Percentiles rank a stretch among this genome's conserved stretches.
phyloP scores from a whole-genome alignment of 208 protist genomes.

The Acanthamoeba royreba region DNA sequence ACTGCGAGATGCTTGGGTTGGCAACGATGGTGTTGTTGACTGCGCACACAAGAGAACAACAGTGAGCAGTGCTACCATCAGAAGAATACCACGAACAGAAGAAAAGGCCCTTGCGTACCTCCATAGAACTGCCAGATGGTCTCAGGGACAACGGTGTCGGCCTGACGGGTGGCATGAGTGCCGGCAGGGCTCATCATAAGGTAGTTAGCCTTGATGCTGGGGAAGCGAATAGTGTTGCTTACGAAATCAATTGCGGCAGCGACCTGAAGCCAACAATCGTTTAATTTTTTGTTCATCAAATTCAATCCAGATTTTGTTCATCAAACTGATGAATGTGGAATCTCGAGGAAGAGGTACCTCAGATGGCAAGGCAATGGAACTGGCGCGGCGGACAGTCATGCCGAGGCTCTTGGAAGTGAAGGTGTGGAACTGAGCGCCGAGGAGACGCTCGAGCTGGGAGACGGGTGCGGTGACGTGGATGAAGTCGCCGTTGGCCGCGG shows the following conservation, averaged over 20 bases:
- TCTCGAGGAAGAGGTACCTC: background rate
- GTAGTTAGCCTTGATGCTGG: background rate
- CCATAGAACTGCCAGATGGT: conserved; percentile 30
- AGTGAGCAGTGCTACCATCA: background rate
- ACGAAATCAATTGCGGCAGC: background rate
- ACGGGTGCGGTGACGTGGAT: background rate
- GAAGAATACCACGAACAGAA: background rate
- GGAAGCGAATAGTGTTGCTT: conserved; percentile 25
- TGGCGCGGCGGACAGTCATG: background rate
- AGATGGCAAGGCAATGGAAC: background rate
- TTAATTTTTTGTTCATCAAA: background rate
- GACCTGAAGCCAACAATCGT: background rate
- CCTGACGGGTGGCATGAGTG: background rate
- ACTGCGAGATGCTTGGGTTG: background rate
- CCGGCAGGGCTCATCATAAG: background rate
- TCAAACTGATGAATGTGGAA: background rate
- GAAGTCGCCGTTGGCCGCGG: background rate
- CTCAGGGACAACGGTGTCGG: background rate
- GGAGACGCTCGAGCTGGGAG: background rate
- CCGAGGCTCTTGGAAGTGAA: background rate
- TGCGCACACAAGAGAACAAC: background rate
- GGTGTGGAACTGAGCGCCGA: background rate
- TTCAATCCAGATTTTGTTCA: background rate
- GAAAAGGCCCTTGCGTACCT: background rate
- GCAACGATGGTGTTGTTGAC: background rate